Percentiles rank a stretch among this genome's conserved stretches.
phyloP scores from a whole-genome alignment of 495 filamentous ascomycete genomes.

The Bombardia bombarda region DNA sequence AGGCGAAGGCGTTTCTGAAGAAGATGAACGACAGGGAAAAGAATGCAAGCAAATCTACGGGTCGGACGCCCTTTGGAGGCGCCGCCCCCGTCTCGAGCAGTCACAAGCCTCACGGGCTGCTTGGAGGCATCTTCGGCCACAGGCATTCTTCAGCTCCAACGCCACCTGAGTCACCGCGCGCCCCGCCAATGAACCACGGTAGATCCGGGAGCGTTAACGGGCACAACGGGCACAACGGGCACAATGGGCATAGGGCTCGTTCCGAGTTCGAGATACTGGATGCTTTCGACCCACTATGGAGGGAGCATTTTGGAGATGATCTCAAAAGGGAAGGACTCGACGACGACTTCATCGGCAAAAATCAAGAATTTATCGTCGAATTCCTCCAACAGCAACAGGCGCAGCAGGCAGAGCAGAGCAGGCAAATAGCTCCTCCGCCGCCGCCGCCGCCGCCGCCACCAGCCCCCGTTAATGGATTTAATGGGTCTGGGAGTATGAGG shows the following conservation, averaged over 20 bases:
- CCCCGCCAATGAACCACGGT: slow-evolving; percentile 43
- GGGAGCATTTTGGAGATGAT: slow-evolving; percentile 72
- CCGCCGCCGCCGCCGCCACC: slow-evolving; percentile 41
- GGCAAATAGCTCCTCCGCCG: slow-evolving; percentile 43
- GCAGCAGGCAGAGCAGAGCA: slow-evolving; percentile 45
- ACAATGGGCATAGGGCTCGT: slow-evolving; percentile 21
- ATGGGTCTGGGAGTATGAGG: slow-evolving; percentile 18
- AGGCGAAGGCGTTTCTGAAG: slow-evolving; percentile 88
- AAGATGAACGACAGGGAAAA: slow-evolving; percentile 93
- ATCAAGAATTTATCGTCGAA: slow-evolving; percentile 89
- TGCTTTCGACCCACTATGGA: slow-evolving; percentile 73
- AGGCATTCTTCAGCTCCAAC: slow-evolving; percentile 54
- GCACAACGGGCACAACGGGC: slow-evolving; percentile 17
- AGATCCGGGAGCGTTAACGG: slow-evolving; percentile 36
- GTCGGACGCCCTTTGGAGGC: slow-evolving; percentile 66
- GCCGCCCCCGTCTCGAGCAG: slow-evolving; percentile 34
- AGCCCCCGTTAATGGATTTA: slow-evolving; percentile 19
- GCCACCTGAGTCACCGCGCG: slow-evolving; percentile 45
- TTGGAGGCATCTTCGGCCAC: slow-evolving; percentile 65
- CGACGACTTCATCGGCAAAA: slow-evolving; percentile 83
- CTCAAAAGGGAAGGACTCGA: slow-evolving; percentile 81
- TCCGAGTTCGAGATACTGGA: slow-evolving; percentile 63
- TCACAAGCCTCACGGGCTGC: slow-evolving; percentile 35
- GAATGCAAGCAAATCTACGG: slow-evolving; percentile 80
- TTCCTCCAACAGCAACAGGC: slow-evolving; percentile 80